phyloP scores from a whole-genome alignment of 2,329 filamentous ascomycete species.

The Clarireedia hainanense region DNA sequence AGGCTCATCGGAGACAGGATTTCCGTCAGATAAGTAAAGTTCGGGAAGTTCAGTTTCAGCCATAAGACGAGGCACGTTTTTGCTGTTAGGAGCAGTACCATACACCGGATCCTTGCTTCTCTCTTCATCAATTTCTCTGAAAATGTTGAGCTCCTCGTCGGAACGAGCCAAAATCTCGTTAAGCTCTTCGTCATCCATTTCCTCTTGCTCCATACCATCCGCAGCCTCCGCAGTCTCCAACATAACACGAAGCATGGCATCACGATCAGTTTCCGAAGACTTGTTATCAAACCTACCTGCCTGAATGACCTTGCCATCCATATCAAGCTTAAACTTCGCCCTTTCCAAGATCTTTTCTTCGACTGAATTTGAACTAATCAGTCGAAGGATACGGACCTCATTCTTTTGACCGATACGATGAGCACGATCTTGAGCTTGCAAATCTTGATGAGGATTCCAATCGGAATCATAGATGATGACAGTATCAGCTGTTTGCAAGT shows the following conservation, averaged over 20 bases:
- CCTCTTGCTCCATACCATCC: conserved; percentile 70
- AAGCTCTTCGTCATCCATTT: conserved; percentile 97
- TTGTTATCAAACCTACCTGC: conserved; percentile 99
- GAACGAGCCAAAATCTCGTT: conserved; percentile 89
- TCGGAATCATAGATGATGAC: conserved; percentile 99
- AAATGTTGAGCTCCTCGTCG: conserved; percentile 68
- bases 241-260: conserved; percentile 90
- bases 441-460: conserved; percentile 99
- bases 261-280: conserved; percentile 95
- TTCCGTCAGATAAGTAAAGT: conserved; percentile 84
- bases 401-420: conserved; percentile 99
- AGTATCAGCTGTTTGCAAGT: conserved; percentile 94
- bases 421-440: conserved; percentile 98
- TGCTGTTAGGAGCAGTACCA: conserved; percentile 55
- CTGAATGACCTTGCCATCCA: conserved; percentile 99
- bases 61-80: conserved; percentile 71
- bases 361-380: conserved; percentile 94
- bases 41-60: conserved; percentile 83
- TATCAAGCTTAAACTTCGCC: conserved; percentile 95
- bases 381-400: conserved; percentile 88
- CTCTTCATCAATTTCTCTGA: conserved; percentile 78
- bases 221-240: conserved; percentile 74
- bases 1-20: conserved; percentile 69
- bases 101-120: conserved; percentile 60
- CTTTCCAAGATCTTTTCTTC: conserved; percentile 98